These are phyloP conservation scores for Samsoniella hepiali DNA, from an alignment of 2,329 filamentous ascomycete species.

Conservation along the genomic window DNA sequence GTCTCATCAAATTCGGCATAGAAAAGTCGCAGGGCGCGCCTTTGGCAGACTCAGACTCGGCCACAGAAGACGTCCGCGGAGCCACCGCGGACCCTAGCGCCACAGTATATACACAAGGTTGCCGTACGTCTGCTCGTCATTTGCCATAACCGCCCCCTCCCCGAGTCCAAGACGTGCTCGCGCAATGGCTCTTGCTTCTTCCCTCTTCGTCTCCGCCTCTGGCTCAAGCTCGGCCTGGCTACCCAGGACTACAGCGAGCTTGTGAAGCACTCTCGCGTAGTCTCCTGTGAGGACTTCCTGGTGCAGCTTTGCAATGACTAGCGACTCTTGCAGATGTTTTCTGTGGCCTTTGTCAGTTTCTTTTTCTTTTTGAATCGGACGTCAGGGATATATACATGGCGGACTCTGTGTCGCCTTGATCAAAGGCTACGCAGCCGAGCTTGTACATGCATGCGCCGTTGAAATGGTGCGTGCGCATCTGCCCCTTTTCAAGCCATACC, in stretches of 20 bases:
- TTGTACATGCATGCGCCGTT: constrained; percentile 1
- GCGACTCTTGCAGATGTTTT: background rate
- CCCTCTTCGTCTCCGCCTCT: background rate
- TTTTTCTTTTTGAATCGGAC: background rate
- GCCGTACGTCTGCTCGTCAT: background rate
- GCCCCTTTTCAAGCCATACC: background rate
- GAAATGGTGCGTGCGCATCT: background rate
- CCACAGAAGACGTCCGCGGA: too few species aligned
- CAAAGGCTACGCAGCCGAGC: constrained; percentile 6
- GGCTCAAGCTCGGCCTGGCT: too few species aligned
- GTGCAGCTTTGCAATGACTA: background rate
- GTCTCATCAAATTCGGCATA: too few species aligned
- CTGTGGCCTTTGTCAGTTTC: background rate
- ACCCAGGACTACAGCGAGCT: background rate
- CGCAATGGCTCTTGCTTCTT: background rate
- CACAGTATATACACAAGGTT: constrained; percentile 1
- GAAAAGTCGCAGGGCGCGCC: too few species aligned
- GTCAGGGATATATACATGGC: background rate
- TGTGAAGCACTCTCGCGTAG: constrained; percentile 3
- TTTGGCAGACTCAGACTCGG: too few species aligned
- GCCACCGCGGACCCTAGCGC: background rate
- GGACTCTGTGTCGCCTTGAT: background rate
- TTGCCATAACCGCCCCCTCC: background rate
- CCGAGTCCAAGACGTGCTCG: background rate
- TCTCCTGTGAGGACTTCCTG: background rate